Conservation (phyloP, 2,329 filamentous ascomycete species). For the Cordyceps tenuipes region DNA sequence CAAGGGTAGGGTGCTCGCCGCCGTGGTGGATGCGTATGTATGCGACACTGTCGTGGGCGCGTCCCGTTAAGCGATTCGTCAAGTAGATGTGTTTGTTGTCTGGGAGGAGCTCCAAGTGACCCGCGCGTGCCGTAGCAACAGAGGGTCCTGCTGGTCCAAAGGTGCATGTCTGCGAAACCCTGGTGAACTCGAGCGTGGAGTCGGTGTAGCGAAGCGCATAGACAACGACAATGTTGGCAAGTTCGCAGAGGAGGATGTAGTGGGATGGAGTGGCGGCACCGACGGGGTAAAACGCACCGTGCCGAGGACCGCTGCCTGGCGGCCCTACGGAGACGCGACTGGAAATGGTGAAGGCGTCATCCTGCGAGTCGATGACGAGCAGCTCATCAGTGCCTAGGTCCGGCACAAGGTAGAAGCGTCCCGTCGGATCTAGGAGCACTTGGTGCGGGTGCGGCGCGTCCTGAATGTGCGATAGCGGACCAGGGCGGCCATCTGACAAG, state of each 20-base stretch:
- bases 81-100: constrained; percentile 40
- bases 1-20: constrained; percentile 19
- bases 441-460: constrained; percentile 36
- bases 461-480: constrained; percentile 27
- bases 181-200: constrained; percentile 27
- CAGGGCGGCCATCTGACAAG: constrained; percentile 24
- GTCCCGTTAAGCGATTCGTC: constrained; percentile 41
- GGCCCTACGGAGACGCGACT: constrained; percentile 26
- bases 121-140: constrained; percentile 32
- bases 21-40: constrained; percentile 32
- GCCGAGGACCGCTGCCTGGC: constrained; percentile 39
- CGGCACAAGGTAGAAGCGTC: constrained; percentile 39
- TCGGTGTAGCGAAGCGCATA: constrained; percentile 32
- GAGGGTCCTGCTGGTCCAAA: constrained; percentile 29
- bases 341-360: constrained; percentile 31
- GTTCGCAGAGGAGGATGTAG: constrained; percentile 41
- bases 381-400: constrained; percentile 43
- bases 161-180: constrained; percentile 31
- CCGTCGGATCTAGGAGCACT: constrained; percentile 38
- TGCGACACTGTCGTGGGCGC: constrained; percentile 37
- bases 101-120: constrained; percentile 34
- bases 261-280: constrained; percentile 29
- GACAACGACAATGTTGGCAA: constrained; percentile 35
- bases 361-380: constrained; percentile 35
- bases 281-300: constrained; percentile 39